Evolutionary conservation across 208 protist species (phyloP), one percentile per base, ranked within the genome.

Genomic region (Acanthamoeba culbertsoni): DNA sequence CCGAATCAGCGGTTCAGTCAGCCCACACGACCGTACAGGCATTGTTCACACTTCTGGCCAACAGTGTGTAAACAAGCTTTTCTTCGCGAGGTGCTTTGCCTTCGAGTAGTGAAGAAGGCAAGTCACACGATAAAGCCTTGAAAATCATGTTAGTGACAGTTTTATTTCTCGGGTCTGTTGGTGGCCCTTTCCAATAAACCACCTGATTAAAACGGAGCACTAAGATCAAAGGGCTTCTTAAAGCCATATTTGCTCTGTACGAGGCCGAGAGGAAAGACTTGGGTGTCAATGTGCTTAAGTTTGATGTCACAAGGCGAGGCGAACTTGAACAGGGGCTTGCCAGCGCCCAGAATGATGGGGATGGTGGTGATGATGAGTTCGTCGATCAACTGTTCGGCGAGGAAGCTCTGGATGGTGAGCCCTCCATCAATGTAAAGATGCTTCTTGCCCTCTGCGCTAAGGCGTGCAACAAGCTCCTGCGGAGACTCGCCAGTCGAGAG

Each of bases 371-470:
- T 86, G 75, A 42, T 51, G 26, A 86, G 23, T 45, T 51, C 48
- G 45, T 86, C 75, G 26, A 86, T 5, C 75, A 86, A 45, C 7
- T 53, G n/a, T 31, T 20, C 75, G 1, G 28, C 48, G 26, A 86
- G 75, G 45, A 86, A 86, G 75, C 45, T 59, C 48, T 59, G 75
- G 12, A 86, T 28, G 45, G 48, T 59, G 1, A 40, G 45, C n/a
- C 75, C 75, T 63, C 75, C 75, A 33, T 86, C 75, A 18, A 86
- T 31, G 75, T 86, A 86, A 8, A 86, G 26, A 23, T 59, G 75
- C 18, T 45, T 37, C 75, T 62, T 59, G 28, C 75, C 75, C 45
- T 86, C 10, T 8, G n/a, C 48, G n/a, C n/a, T 59, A 18, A 86
- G 48, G n/a, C 75, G 37, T n/a, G 48, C 75, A 0, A 86, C 75